Percentiles rank a stretch among this genome's conserved stretches.
These are phyloP conservation scores for Nothophoma quercina DNA, from an alignment of 2,329 filamentous ascomycete species.

Conservation along the genomic window DNA sequence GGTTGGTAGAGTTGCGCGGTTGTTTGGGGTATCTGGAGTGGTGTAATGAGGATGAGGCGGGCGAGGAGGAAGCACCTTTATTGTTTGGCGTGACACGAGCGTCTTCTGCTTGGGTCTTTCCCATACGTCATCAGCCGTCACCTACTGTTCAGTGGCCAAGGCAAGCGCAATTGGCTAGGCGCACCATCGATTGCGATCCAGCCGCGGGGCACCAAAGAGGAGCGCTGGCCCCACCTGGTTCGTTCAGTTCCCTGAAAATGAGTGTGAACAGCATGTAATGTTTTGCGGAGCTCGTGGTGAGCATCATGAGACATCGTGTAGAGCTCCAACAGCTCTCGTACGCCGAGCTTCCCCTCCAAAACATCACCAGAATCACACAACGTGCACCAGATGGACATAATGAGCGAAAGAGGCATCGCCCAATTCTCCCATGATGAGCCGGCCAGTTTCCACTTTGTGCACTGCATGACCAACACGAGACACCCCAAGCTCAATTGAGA, in stretches of 20 bases:
- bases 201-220: constrained; percentile 18
- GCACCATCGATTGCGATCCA: constrained; percentile 17
- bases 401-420: neutral
- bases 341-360: neutral
- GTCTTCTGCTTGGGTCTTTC: constrained; percentile 11
- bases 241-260: constrained; percentile 8
- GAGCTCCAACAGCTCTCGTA: neutral
- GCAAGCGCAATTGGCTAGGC: constrained; percentile 17
- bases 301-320: constrained; percentile 4
- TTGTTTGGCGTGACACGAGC: constrained; percentile 20
- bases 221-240: constrained; percentile 14
- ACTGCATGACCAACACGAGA: constrained; percentile 15
- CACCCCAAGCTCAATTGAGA: constrained; percentile 13
- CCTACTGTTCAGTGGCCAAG: constrained; percentile 15
- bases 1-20: constrained; percentile 7
- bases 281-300: constrained; percentile 7
- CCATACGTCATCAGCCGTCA: constrained; percentile 20
- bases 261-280: constrained; percentile 7
- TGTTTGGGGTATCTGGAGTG: constrained; percentile 20
- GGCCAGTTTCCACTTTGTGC: constrained; percentile 5
- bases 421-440: constrained; percentile 8
- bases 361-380: neutral
- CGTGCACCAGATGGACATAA: neutral
- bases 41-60: constrained; percentile 9
- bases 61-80: constrained; percentile 20